Percentiles rank a stretch among this genome's conserved stretches.
These are phyloP conservation scores for Paraleonurus japonicus DNA, from an alignment of 257 asterid species.

Conservation along the genomic window DNA sequence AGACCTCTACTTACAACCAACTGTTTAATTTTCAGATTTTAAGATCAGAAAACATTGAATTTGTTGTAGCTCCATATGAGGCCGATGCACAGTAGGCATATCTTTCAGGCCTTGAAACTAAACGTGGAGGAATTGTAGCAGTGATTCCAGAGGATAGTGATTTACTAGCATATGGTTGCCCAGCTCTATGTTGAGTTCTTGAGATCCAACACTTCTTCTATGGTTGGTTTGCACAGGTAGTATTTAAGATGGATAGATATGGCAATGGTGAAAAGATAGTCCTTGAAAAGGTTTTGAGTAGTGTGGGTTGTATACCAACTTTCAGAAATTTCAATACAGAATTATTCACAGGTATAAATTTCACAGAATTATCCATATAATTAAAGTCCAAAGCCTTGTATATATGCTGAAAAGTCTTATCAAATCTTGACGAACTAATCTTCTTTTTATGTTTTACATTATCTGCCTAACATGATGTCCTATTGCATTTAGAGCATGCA, in stretches of 20 bases:
- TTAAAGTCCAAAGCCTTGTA: conserved; percentile 43
- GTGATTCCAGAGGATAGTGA: conserved; percentile 84
- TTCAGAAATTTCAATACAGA: conserved; percentile 53
- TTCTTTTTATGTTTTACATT: not conserved
- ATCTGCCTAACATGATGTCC: not conserved
- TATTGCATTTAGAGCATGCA: not conserved
- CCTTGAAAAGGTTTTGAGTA: conserved; percentile 44
- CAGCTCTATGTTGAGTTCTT: conserved; percentile 44
- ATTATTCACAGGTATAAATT: conserved; percentile 51
- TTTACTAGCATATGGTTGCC: conserved; percentile 71
- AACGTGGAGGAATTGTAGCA: conserved; percentile 61
- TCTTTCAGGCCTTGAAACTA: conserved; percentile 51
- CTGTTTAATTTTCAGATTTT: conserved; percentile 45
- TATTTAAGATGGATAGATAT: conserved; percentile 76
- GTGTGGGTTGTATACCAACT: conserved; percentile 45
- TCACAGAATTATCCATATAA: not conserved
- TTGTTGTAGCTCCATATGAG: conserved; percentile 82
- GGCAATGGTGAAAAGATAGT: conserved; percentile 79
- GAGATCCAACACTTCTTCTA: not conserved
- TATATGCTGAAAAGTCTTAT: conserved; percentile 48
- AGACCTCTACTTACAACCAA: not conserved
- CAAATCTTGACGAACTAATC: conserved; percentile 41
- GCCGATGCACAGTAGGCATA: conserved; percentile 88
- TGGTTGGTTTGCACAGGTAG: conserved; percentile 40
- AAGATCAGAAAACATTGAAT: conserved; percentile 65